These are phyloP conservation scores for Scleromitrula shiraiana DNA, from an alignment of 2,329 filamentous ascomycete species.

Conservation along the genomic window DNA sequence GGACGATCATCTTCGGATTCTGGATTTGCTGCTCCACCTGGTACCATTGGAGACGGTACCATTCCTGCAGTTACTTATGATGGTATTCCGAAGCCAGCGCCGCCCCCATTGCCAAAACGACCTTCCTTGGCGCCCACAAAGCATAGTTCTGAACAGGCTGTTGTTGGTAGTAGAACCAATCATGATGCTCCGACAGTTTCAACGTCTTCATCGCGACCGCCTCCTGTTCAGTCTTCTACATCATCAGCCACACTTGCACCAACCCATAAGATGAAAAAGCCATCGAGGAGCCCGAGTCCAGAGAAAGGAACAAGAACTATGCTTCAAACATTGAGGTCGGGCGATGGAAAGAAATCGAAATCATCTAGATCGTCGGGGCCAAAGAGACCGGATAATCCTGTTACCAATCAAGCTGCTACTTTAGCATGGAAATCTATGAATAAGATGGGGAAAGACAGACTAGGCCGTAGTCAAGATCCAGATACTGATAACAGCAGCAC, in stretches of 20 bases:
- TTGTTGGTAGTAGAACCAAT: slow-evolving; percentile 30
- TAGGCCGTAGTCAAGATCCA: slow-evolving; percentile 23
- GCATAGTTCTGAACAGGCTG: slow-evolving; percentile 43
- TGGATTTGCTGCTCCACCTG: not conserved
- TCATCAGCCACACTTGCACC: slow-evolving; percentile 18
- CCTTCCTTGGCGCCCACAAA: slow-evolving; percentile 37
- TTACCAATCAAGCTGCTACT: slow-evolving; percentile 56
- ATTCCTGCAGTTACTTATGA: slow-evolving; percentile 74
- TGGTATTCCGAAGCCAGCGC: slow-evolving; percentile 63
- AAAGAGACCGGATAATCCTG: slow-evolving; percentile 37
- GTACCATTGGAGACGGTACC: slow-evolving; percentile 63
- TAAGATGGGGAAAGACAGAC: slow-evolving; percentile 19
- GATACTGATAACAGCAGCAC: slow-evolving; percentile 22
- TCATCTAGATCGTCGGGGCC: slow-evolving; percentile 24
- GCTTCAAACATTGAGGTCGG: slow-evolving; percentile 51
- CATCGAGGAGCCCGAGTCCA: slow-evolving; percentile 45
- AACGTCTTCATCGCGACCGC: slow-evolving; percentile 15
- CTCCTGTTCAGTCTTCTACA: slow-evolving; percentile 12
- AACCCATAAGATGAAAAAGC: slow-evolving; percentile 25
- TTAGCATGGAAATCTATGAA: slow-evolving; percentile 44
- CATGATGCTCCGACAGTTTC: too few species aligned
- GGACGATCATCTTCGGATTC: slow-evolving; percentile 5
- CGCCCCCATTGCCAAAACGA: slow-evolving; percentile 47
- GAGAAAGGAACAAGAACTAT: slow-evolving; percentile 48
- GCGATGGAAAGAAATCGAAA: slow-evolving; percentile 40